Evolutionary conservation across 768 basidiomycete genomes (phyloP).

Genomic region (Amanita brunnescens): DNA sequence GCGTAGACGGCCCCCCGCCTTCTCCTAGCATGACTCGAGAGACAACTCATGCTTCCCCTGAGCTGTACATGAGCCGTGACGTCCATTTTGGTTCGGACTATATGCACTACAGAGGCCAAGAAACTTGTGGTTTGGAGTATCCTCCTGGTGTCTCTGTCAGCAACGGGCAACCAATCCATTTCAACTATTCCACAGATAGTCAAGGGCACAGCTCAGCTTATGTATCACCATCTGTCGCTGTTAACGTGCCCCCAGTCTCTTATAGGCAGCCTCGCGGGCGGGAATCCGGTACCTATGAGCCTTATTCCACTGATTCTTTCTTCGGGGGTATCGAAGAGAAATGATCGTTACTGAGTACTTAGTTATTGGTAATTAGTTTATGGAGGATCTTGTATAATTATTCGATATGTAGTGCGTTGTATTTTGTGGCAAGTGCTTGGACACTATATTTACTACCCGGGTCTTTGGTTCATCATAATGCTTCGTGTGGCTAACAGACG

Average conservation of each 20-base stretch:
- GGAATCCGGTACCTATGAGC: constrained; percentile 18
- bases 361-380: neutral
- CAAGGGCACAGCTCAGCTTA: neutral
- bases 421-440: neutral
- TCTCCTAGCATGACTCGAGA: neutral
- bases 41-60: constrained; percentile 1
- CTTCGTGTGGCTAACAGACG: neutral
- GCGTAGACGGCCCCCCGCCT: neutral
- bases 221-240: neutral
- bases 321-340: constrained; percentile 20
- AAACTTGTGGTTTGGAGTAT: neutral
- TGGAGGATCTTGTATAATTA: neutral
- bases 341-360: neutral
- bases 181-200: neutral
- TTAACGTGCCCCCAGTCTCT: constrained; percentile 9
- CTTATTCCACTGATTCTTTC: constrained; percentile 31
- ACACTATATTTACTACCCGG: neutral
- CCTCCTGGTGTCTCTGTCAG: neutral
- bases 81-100: constrained; percentile 8
- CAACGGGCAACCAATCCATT: neutral
- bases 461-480: neutral
- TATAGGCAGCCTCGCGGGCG: constrained; percentile 13
- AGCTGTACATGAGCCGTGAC: constrained; percentile 7
- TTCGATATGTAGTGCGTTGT: neutral
- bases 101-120: constrained; percentile 4